Base-by-base conservation (phyloP, 768 basidiomycete species). In the Psilocybe tampanensis region DNA sequence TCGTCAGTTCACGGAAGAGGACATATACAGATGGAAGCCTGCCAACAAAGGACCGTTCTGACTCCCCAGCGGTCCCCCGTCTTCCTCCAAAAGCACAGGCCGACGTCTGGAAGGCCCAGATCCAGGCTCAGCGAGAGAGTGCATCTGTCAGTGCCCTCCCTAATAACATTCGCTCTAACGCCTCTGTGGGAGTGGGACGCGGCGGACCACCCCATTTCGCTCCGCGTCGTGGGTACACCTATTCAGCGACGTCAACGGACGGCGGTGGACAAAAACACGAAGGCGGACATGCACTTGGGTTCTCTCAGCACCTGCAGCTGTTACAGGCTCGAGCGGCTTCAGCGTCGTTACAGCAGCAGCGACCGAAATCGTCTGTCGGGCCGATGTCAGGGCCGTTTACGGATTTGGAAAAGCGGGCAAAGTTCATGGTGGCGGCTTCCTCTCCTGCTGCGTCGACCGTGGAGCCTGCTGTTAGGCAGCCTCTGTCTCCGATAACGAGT, bases 171-270 rank as follows among this genome's bases (percentile, higher is more conserved):
- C 71, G 67, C 15, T 63, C 66, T 19, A 63, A 60, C 32, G 66
- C 70, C 23, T 63, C 70, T 32, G 44, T 66, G 23, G 67, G 61
- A 47, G 52, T 58, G 17, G 62, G 64, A 6, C 62, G 66, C 43
- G 61, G 63, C 34, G 73, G 69, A 1, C 67, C 73, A 22, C 71
- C 72, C 18, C 69, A 72, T 0, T 64, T 65, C 23, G 71, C 70
- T 54, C 68, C 76, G 12, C 70, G 73, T 54, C 72, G 74, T 55
- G 77, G 76, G 21, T 64, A 75, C 56, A 76, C 78, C 3, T 72
- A 70, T 54, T 72, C 72, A 18, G 55, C 68, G 17, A 55, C 49
- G 13, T 44, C 55, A 9, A 5, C 29, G 29, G 29, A 29, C 9
- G 29, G 29, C 29, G 64, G 64, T 13, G 52, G 59, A 18, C 36